A percentile compares a stretch with the other conserved stretches of the same genome.
These are phyloP conservation scores for Parietichytrium sp. DNA, from an alignment of 108 stramenopile species.

Conservation along the genomic window DNA sequence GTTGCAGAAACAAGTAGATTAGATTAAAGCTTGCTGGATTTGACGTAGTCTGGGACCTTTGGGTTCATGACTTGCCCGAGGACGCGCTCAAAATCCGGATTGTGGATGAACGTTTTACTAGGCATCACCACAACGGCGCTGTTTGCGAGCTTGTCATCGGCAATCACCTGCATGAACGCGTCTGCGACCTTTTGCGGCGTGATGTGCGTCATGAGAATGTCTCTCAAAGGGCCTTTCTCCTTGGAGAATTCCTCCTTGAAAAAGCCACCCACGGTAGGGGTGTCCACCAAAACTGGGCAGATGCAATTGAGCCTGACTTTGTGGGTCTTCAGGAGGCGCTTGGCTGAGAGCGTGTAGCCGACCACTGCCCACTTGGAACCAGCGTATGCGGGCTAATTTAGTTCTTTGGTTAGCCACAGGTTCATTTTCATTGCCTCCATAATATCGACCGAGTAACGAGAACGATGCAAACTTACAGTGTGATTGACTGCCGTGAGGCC, in stretches of 20 bases:
- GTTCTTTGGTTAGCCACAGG: too few relatives aligned
- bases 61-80: too few relatives aligned
- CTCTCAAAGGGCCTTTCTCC: neutral
- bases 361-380: slow-evolving; percentile 32
- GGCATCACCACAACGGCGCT: neutral
- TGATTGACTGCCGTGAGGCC: neutral
- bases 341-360: neutral
- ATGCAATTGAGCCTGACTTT: slow-evolving; percentile 3
- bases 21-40: too few relatives aligned
- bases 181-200: neutral
- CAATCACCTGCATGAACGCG: neutral
- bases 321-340: neutral
- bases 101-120: neutral
- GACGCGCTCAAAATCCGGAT: too few relatives aligned
- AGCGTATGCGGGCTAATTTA: slow-evolving; percentile 4
- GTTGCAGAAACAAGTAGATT: too few relatives aligned
- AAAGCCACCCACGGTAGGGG: neutral
- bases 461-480: too few relatives aligned
- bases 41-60: too few relatives aligned
- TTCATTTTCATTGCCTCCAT: too few relatives aligned
- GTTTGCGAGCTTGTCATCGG: neutral
- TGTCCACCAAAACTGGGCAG: slow-evolving; percentile 23
- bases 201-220: neutral
- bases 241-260: slow-evolving; percentile 1
- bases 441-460: too few relatives aligned